phyloP scores from a whole-genome alignment of 2,329 filamentous ascomycete genomes.

The Uncinocarpus reesii region DNA sequence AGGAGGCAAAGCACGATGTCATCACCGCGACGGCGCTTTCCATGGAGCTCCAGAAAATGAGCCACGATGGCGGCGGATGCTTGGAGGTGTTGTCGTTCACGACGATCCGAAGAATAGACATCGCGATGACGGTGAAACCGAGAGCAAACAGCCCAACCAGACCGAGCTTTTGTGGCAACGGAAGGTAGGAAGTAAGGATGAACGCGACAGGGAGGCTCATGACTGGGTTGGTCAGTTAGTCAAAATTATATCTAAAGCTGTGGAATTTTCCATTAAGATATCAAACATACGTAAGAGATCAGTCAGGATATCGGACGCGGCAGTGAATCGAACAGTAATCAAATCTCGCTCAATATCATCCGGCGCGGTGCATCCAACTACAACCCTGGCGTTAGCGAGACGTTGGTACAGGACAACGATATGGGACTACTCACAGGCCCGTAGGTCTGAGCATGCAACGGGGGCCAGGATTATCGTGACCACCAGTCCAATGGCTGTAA shows the following conservation, averaged over 20 bases:
- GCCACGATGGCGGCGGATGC: conserved; percentile 13
- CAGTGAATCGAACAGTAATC: conserved; percentile 10
- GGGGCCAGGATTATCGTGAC: conserved; percentile 6
- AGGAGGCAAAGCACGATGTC: conserved; percentile 15
- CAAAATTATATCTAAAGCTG: background rate
- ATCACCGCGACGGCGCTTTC: conserved; percentile 15
- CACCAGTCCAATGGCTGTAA: background rate
- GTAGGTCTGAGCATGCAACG: conserved; percentile 9
- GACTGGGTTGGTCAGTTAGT: background rate
- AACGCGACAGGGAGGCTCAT: conserved; percentile 14
- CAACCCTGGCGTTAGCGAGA: background rate
- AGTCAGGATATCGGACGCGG: conserved; percentile 12
- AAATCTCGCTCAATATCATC: conserved; percentile 9
- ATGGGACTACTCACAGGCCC: conserved; percentile 8
- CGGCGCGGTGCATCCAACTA: conserved; percentile 10
- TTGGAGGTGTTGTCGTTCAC: conserved; percentile 10
- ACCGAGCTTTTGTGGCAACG: conserved; percentile 12
- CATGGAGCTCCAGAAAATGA: conserved; percentile 15
- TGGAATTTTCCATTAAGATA: too few relatives aligned
- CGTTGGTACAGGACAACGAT: background rate
- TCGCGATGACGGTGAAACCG: conserved; percentile 13
- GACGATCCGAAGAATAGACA: conserved; percentile 15
- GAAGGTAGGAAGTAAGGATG: conserved; percentile 13
- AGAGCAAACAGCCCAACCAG: conserved; percentile 15
- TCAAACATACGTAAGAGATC: conserved; percentile 15